Evolutionary conservation across 2,329 filamentous ascomycete genomes (phyloP).

Genomic region (Westerdykella aurantiaca): DNA sequence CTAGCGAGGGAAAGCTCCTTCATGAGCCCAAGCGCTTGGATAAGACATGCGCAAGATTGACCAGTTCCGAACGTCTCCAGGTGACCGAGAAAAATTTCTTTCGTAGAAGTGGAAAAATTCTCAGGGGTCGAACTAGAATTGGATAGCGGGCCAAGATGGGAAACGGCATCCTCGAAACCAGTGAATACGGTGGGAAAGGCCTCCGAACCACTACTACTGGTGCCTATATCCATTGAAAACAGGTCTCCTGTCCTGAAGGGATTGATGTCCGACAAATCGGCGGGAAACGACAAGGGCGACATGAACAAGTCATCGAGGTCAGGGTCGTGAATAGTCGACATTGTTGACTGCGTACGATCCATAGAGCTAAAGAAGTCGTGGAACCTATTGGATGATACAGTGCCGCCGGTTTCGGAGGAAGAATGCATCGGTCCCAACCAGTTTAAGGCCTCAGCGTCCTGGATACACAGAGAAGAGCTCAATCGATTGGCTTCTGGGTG

Average conservation of each 20-base stretch:
- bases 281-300: constrained; percentile 9
- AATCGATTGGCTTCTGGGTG: no score
- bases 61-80: constrained; percentile 1
- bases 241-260: not conserved
- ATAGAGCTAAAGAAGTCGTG: no score
- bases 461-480: not conserved
- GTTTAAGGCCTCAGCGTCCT: not conserved
- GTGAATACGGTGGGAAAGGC: no score
- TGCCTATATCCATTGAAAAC: not conserved
- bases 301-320: constrained; percentile 12
- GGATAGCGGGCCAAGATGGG: no score
- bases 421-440: not conserved
- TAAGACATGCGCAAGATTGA: constrained; percentile 11
- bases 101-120: not conserved
- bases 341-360: no score
- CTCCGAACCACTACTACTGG: not conserved
- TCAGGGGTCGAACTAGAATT: no score
- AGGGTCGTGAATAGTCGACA: not conserved
- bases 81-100: not conserved
- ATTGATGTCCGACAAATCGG: not conserved
- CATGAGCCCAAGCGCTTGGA: constrained; percentile 13
- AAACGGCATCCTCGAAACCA: no score
- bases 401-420: not conserved
- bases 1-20: constrained; percentile 15
- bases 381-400: not conserved